Percentiles rank a stretch among this genome's conserved stretches.
Evolutionary conservation across 768 basidiomycete species (phyloP).

Genomic region (Symmetrospora coprosmae): DNA sequence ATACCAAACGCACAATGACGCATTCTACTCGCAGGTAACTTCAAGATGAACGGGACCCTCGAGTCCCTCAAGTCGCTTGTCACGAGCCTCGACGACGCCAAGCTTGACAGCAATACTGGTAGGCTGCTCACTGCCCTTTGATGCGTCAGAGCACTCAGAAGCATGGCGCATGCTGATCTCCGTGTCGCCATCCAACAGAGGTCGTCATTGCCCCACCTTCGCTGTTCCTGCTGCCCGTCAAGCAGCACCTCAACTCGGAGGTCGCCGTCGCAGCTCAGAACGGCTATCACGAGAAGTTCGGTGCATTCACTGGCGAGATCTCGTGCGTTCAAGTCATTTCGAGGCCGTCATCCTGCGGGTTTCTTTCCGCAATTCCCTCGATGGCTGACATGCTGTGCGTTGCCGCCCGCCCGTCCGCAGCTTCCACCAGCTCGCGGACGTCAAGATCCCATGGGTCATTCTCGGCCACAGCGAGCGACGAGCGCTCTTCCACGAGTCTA

Average conservation of each 20-base stretch:
- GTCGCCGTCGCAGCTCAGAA: constrained; percentile 82
- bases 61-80: constrained; percentile 55
- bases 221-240: constrained; percentile 66
- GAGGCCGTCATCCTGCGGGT: no score
- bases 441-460: constrained; percentile 78
- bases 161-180: constrained; percentile 10
- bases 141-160: constrained; percentile 30
- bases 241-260: constrained; percentile 47
- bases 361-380: no score
- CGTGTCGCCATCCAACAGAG: no score
- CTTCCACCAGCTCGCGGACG: constrained; percentile 68
- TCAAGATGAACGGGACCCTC: constrained; percentile 79
- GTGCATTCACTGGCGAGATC: constrained; percentile 94
- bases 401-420: no score
- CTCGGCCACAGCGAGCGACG: constrained; percentile 96
- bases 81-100: constrained; percentile 58
- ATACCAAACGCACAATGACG: no score
- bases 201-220: constrained; percentile 84
- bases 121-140: no score
- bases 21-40: constrained; percentile 67
- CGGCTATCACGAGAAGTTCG: constrained; percentile 63
- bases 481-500: constrained; percentile 76
- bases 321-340: constrained; percentile 48
- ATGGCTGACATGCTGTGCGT: no score
- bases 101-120: constrained; percentile 66